Evolutionary conservation across 2,329 filamentous ascomycete species (phyloP), one percentile per base, ranked within the genome.

Genomic region (Neopestalotiopsis sp.): DNA sequence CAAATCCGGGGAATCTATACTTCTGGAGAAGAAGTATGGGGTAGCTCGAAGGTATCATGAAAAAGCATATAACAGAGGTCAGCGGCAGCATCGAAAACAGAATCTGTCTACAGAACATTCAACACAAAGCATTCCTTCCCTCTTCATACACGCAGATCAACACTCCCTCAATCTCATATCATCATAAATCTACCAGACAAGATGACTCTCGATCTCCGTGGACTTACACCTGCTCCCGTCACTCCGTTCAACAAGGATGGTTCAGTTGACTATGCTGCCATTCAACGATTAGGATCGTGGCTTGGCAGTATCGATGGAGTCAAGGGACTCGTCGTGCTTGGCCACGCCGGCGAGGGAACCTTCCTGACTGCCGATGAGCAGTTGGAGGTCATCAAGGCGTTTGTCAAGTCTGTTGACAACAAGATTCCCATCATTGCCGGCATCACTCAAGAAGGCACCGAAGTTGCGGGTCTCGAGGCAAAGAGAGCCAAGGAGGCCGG

Each of bases 341-440:
- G 85, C n/a, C 85, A 87, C 69, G 85, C 85, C 34, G 85, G 85
- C 42, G 85, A 87, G 72, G 85, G 85, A 38, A 87, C 84, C 0
- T 87, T 87, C 77, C 80, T 87, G 57, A 86, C 85, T 3, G 76
- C 80, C 45, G 79, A 85, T 32, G 84, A 86, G 72, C 84, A 86
- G 74, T 74, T 81, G 45, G 78, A 78, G 14, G 84, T 86, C 49
- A 86, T 87, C 78, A 82, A 82, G 68, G 84, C 84, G 2, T 87
- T 86, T 66, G 84, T 86, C 73, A 83, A 84, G 72, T 86, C 84
- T 6, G 84, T 85, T 40, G 75, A 85, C 72, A 82, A 82, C 77
- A 81, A 80, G 65, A 82, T 86, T 20, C 85, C 84, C 49, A 84
- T 86, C 73, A 86, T 86, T 32, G 84, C 84, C 3, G 84, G 84